phyloP scores from a whole-genome alignment of 2,329 filamentous ascomycete genomes.

The Ceratocystiopsis minuta region DNA sequence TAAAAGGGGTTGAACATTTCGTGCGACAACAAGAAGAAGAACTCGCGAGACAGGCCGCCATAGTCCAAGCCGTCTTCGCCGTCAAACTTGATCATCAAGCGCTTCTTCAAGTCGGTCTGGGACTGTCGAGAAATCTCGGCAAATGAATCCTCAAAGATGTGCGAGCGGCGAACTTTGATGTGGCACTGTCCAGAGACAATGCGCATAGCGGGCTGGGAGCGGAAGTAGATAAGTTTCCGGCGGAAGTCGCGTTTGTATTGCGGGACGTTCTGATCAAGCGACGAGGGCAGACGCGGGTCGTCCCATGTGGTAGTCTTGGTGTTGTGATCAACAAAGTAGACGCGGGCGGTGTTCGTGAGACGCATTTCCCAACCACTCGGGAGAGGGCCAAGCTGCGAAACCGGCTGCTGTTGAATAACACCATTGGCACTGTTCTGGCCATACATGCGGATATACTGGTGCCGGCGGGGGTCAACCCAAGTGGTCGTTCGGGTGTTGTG shows the following conservation, averaged over 20 bases:
- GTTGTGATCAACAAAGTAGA: conserved; percentile 99
- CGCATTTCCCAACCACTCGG: conserved; percentile 99
- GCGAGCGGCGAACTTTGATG: conserved; percentile 88
- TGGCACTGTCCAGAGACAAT: conserved; percentile 95
- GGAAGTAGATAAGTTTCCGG: conserved; percentile 96
- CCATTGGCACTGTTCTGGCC: conserved; percentile 74
- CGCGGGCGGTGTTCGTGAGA: conserved; percentile 88
- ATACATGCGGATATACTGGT: conserved; percentile 98
- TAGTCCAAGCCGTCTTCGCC: conserved; percentile 97
- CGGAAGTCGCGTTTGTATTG: conserved; percentile 99
- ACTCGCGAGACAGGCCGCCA: conserved; percentile 91
- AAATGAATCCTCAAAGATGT: conserved; percentile 98
- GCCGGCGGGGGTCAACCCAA: conserved; percentile 91
- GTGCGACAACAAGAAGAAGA: conserved; percentile 97
- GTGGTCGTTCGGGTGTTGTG: conserved; percentile 97
- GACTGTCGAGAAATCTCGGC: conserved; percentile 96
- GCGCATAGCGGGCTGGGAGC: conserved; percentile 87
- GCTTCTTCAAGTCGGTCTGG: conserved; percentile 90
- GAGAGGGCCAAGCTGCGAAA: conserved; percentile 85
- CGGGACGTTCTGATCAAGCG: conserved; percentile 91
- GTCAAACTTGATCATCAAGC: conserved; percentile 98
- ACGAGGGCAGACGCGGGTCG: conserved; percentile 85
- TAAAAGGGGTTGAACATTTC: conserved; percentile 99
- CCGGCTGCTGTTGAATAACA: conserved; percentile 88
- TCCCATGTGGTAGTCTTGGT: conserved; percentile 99